Evolutionary conservation across 257 asterid genomes (phyloP).

Genomic region (Prunella vulgaris): DNA sequence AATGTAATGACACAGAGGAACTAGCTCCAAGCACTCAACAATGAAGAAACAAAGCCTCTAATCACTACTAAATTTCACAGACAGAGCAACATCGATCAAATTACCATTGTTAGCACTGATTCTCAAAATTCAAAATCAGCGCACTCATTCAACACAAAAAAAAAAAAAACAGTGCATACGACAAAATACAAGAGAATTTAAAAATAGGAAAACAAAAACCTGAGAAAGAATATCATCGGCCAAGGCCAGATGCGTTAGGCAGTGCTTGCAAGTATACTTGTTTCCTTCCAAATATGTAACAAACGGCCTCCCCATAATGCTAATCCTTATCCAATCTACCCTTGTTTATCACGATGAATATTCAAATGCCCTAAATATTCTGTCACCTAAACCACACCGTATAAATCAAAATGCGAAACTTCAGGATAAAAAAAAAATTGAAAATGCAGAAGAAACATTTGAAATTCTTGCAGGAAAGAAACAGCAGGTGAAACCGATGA

Average conservation of each 20-base stretch:
- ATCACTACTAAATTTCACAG: neutral
- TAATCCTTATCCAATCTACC: neutral
- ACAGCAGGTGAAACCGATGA: neutral
- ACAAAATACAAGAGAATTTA: neutral
- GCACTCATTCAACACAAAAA: neutral
- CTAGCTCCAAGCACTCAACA: neutral
- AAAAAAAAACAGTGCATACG: too few relatives aligned
- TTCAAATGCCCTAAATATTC: constrained; percentile 14
- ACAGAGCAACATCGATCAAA: neutral
- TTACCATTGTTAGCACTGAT: neutral
- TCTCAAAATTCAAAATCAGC: constrained; percentile 10
- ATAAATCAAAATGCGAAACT: neutral
- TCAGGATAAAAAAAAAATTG: neutral
- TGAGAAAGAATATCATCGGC: constrained; percentile 51
- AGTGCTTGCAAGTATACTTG: constrained; percentile 66
- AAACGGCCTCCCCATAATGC: constrained; percentile 67
- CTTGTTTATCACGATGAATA: neutral
- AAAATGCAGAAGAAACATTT: neutral
- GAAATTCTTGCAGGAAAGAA: constrained; percentile 5
- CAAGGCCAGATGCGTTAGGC: constrained; percentile 65
- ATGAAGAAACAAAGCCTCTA: neutral
- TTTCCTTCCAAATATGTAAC: constrained; percentile 54
- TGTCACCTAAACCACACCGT: constrained; percentile 17
- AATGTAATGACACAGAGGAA: neutral
- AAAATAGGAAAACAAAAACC: constrained; percentile 31